These are phyloP conservation scores for Cupressus sempervirens DNA, from an alignment of 75 land plant species.

Conservation along the genomic window DNA sequence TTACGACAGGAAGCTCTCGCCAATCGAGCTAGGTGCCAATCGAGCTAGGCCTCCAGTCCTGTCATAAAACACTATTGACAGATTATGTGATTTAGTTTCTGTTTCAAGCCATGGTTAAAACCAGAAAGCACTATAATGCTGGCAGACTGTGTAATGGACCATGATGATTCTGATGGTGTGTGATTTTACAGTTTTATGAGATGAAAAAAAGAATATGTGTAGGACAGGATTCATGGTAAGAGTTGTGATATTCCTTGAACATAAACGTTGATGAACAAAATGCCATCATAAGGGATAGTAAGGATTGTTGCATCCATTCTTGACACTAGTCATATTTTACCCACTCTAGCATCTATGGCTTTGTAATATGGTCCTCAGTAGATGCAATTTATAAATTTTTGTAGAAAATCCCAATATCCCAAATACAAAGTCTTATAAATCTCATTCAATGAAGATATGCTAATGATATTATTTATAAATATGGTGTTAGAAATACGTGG, in stretches of 20 bases:
- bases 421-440: background rate
- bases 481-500: background rate
- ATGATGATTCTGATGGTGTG: background rate
- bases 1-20: too few relatives aligned
- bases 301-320: background rate
- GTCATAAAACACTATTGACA: too few relatives aligned
- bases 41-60: too few relatives aligned
- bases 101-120: background rate
- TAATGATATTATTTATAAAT: background rate
- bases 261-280: background rate
- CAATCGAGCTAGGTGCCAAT: too few relatives aligned
- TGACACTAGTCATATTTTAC: background rate
- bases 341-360: background rate
- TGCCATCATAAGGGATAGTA: background rate
- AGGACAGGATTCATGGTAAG: background rate
- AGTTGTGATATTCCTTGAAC: background rate
- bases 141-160: background rate
- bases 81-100: too few relatives aligned
- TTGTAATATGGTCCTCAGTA: background rate
- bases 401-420: background rate
- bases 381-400: background rate
- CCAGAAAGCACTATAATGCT: background rate
- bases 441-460: background rate
- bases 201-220: background rate
- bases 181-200: background rate